Evolutionary conservation across 495 filamentous ascomycete genomes (phyloP), one percentile per base, ranked within the genome.

Genomic region (Aspergillus mulundensis): DNA sequence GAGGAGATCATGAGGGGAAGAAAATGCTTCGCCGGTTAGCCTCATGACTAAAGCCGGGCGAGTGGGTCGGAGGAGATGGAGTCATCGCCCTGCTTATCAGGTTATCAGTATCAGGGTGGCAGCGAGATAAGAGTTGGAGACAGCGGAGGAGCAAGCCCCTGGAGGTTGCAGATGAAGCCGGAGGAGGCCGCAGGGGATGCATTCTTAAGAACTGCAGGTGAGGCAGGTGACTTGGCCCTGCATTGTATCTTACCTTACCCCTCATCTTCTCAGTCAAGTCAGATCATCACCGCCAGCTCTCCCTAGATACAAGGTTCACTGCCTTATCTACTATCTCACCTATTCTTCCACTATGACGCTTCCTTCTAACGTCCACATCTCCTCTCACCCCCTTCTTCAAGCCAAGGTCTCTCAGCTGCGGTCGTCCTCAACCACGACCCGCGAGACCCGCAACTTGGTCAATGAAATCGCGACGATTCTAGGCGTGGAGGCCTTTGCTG

Each of bases 401-500:
- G 88, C 89, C 58, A 97, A 97, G 77, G 85, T 97, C 62, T 90
- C 87, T 36, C 89, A 91, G 70, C 85, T 97, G 14, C 86, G 93
- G 44, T 94, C 89, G 19, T 70, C 80, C 24, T 74, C 69, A 39
- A 85, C 90, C 44, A 81, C 80, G 41, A 78, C 90, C 0, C 75
- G 83, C 44, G 90, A 96, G 53, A 91, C 90, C 63, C 90, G 92
- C 70, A 67, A 78, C 12, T 76, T 96, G 34, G 81, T 96, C 49
- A 83, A 95, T 66, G 92, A 96, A 53, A 94, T 97, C 58, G 71
- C 88, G 4, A 75, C 90, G 32, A 89, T 97, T 43, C 71, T 97
- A 4, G 90, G 82, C 19, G 87, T 85, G 49, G 91, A 96, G 70
- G 92, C 92, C 10, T 77, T 95, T 40, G 84, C 77, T 7, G 79